Base-by-base conservation (phyloP, 2,329 filamentous ascomycete genomes). In the Leptographium lundbergii region DNA sequence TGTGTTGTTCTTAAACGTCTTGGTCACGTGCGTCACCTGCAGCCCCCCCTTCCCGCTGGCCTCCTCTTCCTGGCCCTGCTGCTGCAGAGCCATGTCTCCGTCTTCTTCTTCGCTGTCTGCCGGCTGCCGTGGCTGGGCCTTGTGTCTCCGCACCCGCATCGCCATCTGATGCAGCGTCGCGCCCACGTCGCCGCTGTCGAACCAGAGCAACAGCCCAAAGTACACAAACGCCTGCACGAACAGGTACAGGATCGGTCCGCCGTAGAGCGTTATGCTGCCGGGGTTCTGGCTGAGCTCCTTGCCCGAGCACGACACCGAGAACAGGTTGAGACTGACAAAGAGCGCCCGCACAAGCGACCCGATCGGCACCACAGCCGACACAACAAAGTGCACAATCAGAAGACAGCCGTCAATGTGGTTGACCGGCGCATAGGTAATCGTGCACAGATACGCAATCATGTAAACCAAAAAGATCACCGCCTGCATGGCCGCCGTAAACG, bases 191-290 rank as follows among this genome's bases (percentile, higher is more conserved):
- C 89, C 90, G 58, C 86, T 86, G 67, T 96, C 91, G 67, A 86
- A 81, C 85, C 87, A 92, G 17, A 96, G 76, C 0, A 96, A 76
- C 17, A 91, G 71, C 0, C 78, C 74, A 64, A 95, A 91, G 1
- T 94, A 75, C 19, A 89, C 61, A 27, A 89, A 69, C 0, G 82
- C 82, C 68, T 96, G 91, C 0, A 91, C 54, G 56, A 89, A 79
- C 1, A 96, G 80, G 69, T 95, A 96, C 0, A 94, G 71, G 42
- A 96, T 92, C 0, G 90, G 89, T 0, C 88, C 89, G 34, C 91
- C 91, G 65, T 91, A 96, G 32, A 86, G 80, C 0, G 79, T 77
- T 36, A 96, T 82, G 4, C 79, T 82, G 7, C 82, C 87, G 0
- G 91, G 88, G 63, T 89, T 86, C 1, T 77, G 74, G 1, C 85